Percentiles rank a stretch among this genome's conserved stretches.
These are phyloP conservation scores for maize (Zea mays) DNA, from an alignment of 176 grass and related monocot species.

Conservation along the genomic window Zm-B73-REFERENCE-NAM-5.0 NC_050096.1:54377001-54377500, in stretches of 20 bases:
- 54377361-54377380: background rate
- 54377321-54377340: slow-evolving; percentile 70
- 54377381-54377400: no score
- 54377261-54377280: slow-evolving; percentile 71
- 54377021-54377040: slow-evolving; percentile 83
- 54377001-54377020: slow-evolving; percentile 70
- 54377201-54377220: slow-evolving; percentile 70
- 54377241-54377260: slow-evolving; percentile 84
- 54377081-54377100: slow-evolving; percentile 65
- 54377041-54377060: slow-evolving; percentile 79
- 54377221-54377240: slow-evolving; percentile 52
- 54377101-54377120: slow-evolving; percentile 77
- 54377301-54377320: slow-evolving; percentile 76
- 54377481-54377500: slow-evolving; percentile 72
- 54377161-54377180: slow-evolving; percentile 69
- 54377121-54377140: slow-evolving; percentile 65
- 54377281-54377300: slow-evolving; percentile 87
- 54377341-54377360: slow-evolving; percentile 80
- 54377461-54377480: slow-evolving; percentile 63
- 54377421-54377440: slow-evolving; percentile 15
- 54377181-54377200: slow-evolving; percentile 69
- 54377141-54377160: slow-evolving; percentile 66
- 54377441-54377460: slow-evolving; percentile 40
- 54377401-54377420: no score
- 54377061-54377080: slow-evolving; percentile 71